Conservation (phyloP, 495 filamentous ascomycete genomes). For the Chlorociboria aeruginascens region DNA sequence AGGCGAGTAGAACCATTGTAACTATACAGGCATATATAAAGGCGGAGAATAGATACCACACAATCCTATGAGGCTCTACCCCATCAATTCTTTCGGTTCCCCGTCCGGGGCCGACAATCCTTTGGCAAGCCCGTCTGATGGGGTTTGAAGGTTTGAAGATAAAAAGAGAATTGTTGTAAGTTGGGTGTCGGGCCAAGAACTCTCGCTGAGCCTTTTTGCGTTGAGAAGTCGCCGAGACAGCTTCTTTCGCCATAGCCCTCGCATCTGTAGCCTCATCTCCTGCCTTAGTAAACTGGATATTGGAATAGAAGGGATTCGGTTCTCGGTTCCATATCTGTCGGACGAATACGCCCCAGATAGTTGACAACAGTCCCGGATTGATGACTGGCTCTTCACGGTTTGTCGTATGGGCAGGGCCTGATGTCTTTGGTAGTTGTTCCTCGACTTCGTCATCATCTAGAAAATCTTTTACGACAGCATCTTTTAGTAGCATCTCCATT, state of each 20-base stretch:
- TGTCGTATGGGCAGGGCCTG: constrained; percentile 22
- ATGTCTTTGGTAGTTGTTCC: constrained; percentile 24
- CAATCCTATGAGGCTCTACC: constrained; percentile 66
- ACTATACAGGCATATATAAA: constrained; percentile 92
- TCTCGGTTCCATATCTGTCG: constrained; percentile 49
- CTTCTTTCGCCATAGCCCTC: constrained; percentile 75
- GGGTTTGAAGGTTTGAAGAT: constrained; percentile 69
- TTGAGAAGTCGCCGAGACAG: constrained; percentile 67
- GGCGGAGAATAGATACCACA: constrained; percentile 89
- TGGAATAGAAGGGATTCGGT: constrained; percentile 92
- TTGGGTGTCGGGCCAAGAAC: constrained; percentile 76
- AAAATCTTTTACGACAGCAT: constrained; percentile 88
- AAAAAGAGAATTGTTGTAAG: constrained; percentile 86
- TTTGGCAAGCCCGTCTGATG: constrained; percentile 73
- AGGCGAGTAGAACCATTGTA: constrained; percentile 92
- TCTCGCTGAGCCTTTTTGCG: constrained; percentile 82
- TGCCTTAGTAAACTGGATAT: constrained; percentile 58
- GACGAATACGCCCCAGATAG: constrained; percentile 42
- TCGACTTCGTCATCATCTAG: constrained; percentile 54
- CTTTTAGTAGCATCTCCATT: constrained; percentile 90
- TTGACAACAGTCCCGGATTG: constrained; percentile 42
- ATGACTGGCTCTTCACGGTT: constrained; percentile 20
- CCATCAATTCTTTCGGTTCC: constrained; percentile 79
- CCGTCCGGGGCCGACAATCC: constrained; percentile 83
- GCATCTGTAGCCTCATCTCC: constrained; percentile 61